Conservation (phyloP, 768 basidiomycete genomes). For the Podaxis mareebaensis region DNA sequence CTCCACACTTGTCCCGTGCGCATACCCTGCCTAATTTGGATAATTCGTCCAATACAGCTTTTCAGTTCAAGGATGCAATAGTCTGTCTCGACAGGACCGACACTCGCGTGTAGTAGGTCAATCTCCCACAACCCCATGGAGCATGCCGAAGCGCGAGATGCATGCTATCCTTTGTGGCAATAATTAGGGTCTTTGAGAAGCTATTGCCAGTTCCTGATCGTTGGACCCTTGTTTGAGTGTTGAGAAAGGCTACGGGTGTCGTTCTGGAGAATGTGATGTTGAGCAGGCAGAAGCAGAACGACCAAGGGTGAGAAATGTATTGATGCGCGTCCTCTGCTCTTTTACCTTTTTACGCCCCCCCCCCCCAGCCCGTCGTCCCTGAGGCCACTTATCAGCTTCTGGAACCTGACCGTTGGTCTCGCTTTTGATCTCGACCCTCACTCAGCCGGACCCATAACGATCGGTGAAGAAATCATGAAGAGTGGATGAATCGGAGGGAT, state of each 20-base stretch:
- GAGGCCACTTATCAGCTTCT: neutral
- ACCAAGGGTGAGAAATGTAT: neutral
- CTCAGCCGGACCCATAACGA: neutral
- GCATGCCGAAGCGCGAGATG: neutral
- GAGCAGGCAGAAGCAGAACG: neutral
- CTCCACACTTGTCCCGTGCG: neutral
- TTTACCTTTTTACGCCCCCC: neutral
- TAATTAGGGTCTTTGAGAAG: constrained; percentile 2
- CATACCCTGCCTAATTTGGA: neutral
- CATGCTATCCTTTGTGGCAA: neutral
- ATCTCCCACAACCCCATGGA: neutral
- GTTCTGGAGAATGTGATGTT: neutral
- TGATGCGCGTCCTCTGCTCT: neutral
- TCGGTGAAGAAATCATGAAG: neutral
- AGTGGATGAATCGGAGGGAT: neutral
- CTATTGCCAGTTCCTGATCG: neutral
- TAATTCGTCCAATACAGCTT: neutral
- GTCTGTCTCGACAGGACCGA: neutral
- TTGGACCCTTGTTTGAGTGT: constrained; percentile 1
- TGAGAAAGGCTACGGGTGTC: neutral
- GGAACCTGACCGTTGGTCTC: neutral
- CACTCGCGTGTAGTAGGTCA: neutral
- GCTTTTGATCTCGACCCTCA: too few species aligned
- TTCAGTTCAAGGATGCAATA: too few species aligned
- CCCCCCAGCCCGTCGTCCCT: neutral